These are phyloP conservation scores for Straminergon stramineum DNA, from an alignment of 225 moss, liverwort and hornwort species.

Conservation along the genomic window DNA sequence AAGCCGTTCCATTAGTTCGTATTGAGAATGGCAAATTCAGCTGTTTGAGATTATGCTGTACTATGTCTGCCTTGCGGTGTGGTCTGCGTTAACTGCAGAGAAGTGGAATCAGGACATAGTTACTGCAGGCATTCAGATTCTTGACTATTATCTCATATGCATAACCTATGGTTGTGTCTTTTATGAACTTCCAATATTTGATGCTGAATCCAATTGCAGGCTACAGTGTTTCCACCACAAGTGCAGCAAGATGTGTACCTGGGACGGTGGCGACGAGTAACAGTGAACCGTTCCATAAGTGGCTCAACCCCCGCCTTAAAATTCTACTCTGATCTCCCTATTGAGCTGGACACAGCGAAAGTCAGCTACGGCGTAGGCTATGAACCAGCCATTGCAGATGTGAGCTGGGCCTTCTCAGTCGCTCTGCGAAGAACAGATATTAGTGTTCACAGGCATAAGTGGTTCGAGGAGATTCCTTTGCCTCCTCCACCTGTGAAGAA, in stretches of 20 bases:
- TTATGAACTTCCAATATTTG: not conserved
- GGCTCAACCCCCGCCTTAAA: slow-evolving; percentile 89
- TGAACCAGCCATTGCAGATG: slow-evolving; percentile 91
- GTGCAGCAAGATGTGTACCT: slow-evolving; percentile 73
- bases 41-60: not conserved
- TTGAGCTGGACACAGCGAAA: slow-evolving; percentile 63
- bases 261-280: slow-evolving; percentile 71
- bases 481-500: slow-evolving; percentile 83
- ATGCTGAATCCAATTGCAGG: slow-evolving; percentile 35
- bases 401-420: slow-evolving; percentile 76
- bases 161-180: not conserved
- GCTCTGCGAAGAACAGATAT: slow-evolving; percentile 74
- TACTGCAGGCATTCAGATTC: not conserved
- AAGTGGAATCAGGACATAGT: not conserved
- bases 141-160: not conserved
- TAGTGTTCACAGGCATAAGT: slow-evolving; percentile 47
- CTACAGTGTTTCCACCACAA: slow-evolving; percentile 82
- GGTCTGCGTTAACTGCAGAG: not conserved
- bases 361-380: slow-evolving; percentile 84
- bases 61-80: not conserved
- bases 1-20: not conserved
- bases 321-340: slow-evolving; percentile 72
- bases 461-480: slow-evolving; percentile 54
- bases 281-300: slow-evolving; percentile 85
- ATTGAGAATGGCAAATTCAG: not conserved